These are phyloP conservation scores for Candida mattraensis DNA, from an alignment of 805 yeast species.

Conservation along the genomic window DNA sequence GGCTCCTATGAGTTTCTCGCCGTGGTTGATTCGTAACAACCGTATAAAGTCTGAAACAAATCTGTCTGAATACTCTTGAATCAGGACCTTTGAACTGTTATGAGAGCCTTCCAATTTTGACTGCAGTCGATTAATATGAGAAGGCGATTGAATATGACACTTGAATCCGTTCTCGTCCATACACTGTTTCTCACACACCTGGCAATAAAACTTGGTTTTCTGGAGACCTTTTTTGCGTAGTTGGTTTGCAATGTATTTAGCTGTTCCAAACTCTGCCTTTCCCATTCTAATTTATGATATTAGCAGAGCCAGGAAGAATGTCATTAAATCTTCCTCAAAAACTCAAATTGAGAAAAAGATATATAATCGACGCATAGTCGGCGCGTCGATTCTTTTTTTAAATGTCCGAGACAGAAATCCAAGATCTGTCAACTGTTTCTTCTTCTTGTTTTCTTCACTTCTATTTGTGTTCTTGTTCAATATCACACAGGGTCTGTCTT, in stretches of 20 bases:
- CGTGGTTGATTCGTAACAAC: slow-evolving; percentile 67
- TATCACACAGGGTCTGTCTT: too few species aligned
- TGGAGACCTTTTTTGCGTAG: slow-evolving; percentile 84
- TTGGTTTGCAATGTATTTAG: slow-evolving; percentile 72
- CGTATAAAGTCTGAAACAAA: slow-evolving; percentile 66
- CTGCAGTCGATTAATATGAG: slow-evolving; percentile 63
- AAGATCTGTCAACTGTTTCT: background rate
- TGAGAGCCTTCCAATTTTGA: slow-evolving; percentile 44
- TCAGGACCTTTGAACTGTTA: slow-evolving; percentile 28
- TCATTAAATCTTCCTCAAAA: too few species aligned
- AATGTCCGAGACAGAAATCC: too few species aligned
- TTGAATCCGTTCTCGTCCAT: slow-evolving; percentile 95
- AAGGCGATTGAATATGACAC: slow-evolving; percentile 81
- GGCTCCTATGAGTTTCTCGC: slow-evolving; percentile 75
- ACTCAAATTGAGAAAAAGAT: too few species aligned
- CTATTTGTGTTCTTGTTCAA: background rate
- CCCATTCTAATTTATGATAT: slow-evolving; percentile 51
- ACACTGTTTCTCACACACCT: slow-evolving; percentile 88
- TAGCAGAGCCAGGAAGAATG: too few species aligned
- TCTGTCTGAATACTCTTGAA: slow-evolving; percentile 57
- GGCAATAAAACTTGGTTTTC: slow-evolving; percentile 85
- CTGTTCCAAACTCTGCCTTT: slow-evolving; percentile 60
- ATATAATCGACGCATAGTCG: too few species aligned
- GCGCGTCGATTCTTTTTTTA: too few species aligned
- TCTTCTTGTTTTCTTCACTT: background rate